Base-by-base conservation (phyloP, 805 yeast species). In the Candida schatavii region DNA sequence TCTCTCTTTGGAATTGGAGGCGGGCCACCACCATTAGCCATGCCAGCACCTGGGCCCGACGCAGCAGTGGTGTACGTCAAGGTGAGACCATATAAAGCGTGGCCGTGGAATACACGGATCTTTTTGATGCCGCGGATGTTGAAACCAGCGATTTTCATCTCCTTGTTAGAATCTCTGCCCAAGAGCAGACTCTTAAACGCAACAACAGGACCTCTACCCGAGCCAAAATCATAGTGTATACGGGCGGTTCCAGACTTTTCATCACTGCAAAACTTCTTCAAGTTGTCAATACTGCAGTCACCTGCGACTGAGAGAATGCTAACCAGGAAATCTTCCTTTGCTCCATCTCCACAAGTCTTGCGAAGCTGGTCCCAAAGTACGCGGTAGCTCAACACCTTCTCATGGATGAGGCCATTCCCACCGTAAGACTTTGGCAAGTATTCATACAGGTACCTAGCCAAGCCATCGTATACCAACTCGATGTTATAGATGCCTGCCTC, bases 31-130 rank as follows among this genome's bases (percentile, higher is more conserved):
- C 40, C 48, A 17, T 22, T 17, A 9, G 29, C 25, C 32, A 32
- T 30, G 15, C 21, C 20, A 3, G 34, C 43, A n/a, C n/a, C n/a
- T n/a, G n/a, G n/a, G n/a, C n/a, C n/a, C n/a, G n/a, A n/a, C n/a
- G n/a, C n/a, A 11, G 40, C 19, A 0, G 31, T 22, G 10, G 31
- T 32, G 40, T 34, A 53, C 47, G 66, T 68, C 49, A 89, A 72
- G 43, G 80, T 78, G 13, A 91, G 52, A 4, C 98, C 98, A 62
- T 90, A 96, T 17, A 93, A 61, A 0, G 95, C 95, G 18, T 64
- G 58, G 2, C 96, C 97, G 49, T 82, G 79, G 48, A 78, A 83
- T 0, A 89, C 74, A 43, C 88, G 72, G 1, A 89, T 74, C 37
- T 69, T 70, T n/a, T 56, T 59, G 2, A 85, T 66, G 5, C 55